Conservation (phyloP, 164 flowering plant genomes). For the Chimonanthus praecox region DNA sequence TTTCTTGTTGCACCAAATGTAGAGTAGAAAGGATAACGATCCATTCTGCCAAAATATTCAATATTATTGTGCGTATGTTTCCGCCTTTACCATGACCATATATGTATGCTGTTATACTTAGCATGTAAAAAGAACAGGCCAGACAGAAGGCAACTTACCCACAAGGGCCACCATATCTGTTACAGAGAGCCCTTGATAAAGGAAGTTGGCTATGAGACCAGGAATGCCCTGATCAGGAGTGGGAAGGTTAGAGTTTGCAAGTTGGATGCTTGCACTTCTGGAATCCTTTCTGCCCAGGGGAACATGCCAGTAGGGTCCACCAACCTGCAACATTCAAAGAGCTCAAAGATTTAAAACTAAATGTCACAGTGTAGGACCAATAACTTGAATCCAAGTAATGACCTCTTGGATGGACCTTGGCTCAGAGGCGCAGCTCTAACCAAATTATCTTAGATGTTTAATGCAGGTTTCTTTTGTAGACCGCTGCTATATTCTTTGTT, state of each 20-base stretch:
- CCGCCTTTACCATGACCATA: neutral
- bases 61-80: neutral
- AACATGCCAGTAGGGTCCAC: constrained; percentile 96
- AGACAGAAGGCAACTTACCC: constrained; percentile 33
- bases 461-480: neutral
- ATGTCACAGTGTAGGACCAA: neutral
- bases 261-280: constrained; percentile 47
- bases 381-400: neutral
- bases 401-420: neutral
- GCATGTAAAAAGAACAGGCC: constrained; percentile 9
- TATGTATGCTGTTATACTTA: neutral
- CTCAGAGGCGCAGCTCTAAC: neutral
- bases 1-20: no score
- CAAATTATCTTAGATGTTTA: neutral
- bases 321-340: constrained; percentile 45
- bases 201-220: constrained; percentile 57
- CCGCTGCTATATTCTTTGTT: no score
- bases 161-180: constrained; percentile 89
- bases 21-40: no score
- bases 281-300: constrained; percentile 89
- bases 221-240: constrained; percentile 46
- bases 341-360: neutral
- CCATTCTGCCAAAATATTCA: no score
- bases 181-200: constrained; percentile 72
- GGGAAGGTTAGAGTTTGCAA: constrained; percentile 54